Evolutionary conservation across 2,329 filamentous ascomycete species (phyloP).

Genomic region (Triangularia verruculosa): DNA sequence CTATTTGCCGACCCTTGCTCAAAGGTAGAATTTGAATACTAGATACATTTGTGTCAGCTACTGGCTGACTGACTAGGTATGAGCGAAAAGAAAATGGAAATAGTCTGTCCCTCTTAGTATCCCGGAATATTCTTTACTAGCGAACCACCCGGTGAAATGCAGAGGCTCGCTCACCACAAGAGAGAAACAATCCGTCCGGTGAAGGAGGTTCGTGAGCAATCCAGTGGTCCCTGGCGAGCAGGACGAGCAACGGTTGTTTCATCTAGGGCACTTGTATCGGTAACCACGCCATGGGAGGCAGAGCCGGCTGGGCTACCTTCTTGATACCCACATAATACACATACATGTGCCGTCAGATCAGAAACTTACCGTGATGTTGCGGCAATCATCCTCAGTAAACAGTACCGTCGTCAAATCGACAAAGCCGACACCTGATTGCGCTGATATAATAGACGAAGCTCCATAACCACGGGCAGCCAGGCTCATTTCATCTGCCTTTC

Average conservation of each 20-base stretch:
- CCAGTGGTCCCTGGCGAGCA: constrained; percentile 26
- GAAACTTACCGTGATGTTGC: constrained; percentile 39
- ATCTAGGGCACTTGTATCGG: constrained; percentile 70
- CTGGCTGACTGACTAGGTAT: constrained; percentile 19
- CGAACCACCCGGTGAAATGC: constrained; percentile 46
- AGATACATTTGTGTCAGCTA: constrained; percentile 23
- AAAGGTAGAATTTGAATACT: constrained; percentile 39
- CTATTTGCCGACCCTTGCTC: constrained; percentile 31
- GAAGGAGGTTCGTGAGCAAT: constrained; percentile 35
- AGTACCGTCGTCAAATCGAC: constrained; percentile 79
- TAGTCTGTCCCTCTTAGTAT: constrained; percentile 46
- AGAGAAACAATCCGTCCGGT: constrained; percentile 20
- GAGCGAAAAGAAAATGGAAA: neutral
- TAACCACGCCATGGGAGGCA: constrained; percentile 54
- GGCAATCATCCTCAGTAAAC: constrained; percentile 65
- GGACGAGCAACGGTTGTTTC: constrained; percentile 35
- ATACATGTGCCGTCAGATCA: constrained; percentile 1
- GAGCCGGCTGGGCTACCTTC: constrained; percentile 60
- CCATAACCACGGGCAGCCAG: constrained; percentile 72
- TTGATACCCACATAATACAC: constrained; percentile 44
- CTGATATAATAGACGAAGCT: constrained; percentile 70
- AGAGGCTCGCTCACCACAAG: constrained; percentile 34
- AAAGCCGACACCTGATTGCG: constrained; percentile 66
- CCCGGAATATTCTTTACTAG: constrained; percentile 47
- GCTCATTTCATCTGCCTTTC: constrained; percentile 40